Evolutionary conservation across 176 grass and related monocot species (phyloP).

Genomic region (Musa schizocarpa): DNA sequence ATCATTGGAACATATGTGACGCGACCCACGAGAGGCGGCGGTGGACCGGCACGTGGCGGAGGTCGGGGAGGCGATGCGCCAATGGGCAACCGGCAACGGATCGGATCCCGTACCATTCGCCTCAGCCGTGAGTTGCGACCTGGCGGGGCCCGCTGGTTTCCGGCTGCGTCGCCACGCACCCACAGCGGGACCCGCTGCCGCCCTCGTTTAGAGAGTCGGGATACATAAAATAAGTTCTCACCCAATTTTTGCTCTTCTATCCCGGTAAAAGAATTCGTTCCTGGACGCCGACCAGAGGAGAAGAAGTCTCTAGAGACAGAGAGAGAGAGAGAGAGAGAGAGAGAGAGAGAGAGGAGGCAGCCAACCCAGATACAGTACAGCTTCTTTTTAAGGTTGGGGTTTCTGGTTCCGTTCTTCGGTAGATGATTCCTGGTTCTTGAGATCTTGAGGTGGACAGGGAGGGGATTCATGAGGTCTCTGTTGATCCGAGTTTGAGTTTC

Average conservation of each 20-base stretch:
- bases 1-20: no score
- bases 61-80: neutral
- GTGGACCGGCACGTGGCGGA: neutral
- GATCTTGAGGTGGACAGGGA: no score
- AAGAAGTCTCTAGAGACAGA: neutral
- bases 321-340: neutral
- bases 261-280: neutral
- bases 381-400: no score
- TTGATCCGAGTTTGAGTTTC: no score
- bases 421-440: no score
- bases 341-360: neutral
- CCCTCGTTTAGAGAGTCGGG: neutral
- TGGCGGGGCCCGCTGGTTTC: neutral
- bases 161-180: neutral
- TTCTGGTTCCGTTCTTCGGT: no score
- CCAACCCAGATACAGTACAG: no score
- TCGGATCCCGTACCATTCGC: neutral
- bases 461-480: no score
- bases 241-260: neutral
- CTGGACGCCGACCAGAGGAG: neutral
- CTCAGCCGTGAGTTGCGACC: constrained; percentile 8
- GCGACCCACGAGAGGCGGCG: neutral
- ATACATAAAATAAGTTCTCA: neutral
- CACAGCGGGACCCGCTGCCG: neutral
- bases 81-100: constrained; percentile 2